These are phyloP conservation scores for Rhodotorula graminis DNA, from an alignment of 768 basidiomycete genomes.

Conservation along the genomic window DNA sequence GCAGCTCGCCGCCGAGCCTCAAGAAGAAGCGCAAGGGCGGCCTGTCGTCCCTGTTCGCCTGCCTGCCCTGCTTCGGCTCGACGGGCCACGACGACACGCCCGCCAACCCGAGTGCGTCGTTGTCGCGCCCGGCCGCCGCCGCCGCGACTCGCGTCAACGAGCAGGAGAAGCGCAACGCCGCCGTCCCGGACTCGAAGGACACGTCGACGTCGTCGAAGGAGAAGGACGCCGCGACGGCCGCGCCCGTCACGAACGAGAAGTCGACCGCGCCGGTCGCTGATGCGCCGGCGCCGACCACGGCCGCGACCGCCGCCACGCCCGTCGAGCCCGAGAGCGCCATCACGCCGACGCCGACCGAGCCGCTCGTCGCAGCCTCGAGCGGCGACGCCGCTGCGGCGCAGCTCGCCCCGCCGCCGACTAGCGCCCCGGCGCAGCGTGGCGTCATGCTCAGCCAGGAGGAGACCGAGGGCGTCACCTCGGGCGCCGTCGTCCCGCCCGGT, in stretches of 20 bases:
- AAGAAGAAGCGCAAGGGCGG: conserved; percentile 24
- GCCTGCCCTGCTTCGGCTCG: conserved; percentile 25
- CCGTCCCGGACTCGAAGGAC: background rate
- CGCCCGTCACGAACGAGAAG: background rate
- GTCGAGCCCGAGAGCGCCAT: conserved; percentile 11
- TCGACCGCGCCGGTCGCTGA: background rate
- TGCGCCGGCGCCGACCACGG: background rate
- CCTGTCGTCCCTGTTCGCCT: conserved; percentile 23
- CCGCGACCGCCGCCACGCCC: background rate
- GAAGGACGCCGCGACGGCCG: background rate
- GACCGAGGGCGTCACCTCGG: conserved; percentile 75
- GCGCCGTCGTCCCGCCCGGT: conserved; percentile 88
- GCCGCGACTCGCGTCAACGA: background rate
- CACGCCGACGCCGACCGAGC: conserved; percentile 15
- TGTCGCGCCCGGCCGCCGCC: conserved; percentile 7
- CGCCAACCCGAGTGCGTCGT: background rate
- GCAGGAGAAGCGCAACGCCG: conserved; percentile 7
- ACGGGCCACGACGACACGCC: conserved; percentile 21
- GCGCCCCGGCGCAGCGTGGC: conserved; percentile 35
- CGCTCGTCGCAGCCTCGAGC: background rate
- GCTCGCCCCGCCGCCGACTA: conserved; percentile 16
- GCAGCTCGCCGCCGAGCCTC: no score
- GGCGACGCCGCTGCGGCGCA: conserved; percentile 11
- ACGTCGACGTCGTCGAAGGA: background rate
- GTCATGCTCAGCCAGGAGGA: conserved; percentile 60